phyloP scores from a whole-genome alignment of 352 stramenopile genomes.

The Phytopythium cucurbitacearum region DNA sequence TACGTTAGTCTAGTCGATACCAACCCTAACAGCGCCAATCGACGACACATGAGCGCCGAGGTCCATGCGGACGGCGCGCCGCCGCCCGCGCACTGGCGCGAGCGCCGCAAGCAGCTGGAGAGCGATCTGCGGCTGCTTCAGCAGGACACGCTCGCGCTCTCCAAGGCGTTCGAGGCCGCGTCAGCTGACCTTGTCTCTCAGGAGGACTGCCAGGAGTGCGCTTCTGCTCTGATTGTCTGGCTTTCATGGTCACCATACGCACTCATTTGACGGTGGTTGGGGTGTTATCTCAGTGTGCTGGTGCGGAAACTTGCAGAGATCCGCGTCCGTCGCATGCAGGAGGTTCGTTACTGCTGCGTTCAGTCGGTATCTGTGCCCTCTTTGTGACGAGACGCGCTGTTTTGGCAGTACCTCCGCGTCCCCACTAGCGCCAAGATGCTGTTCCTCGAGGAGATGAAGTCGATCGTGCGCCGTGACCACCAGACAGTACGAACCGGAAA shows the following conservation, averaged over 20 bases:
- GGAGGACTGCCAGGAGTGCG: slow-evolving; percentile 35
- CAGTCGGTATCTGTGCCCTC: too few species aligned
- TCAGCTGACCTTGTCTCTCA: slow-evolving; percentile 34
- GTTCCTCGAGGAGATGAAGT: slow-evolving; percentile 27
- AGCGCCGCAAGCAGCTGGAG: slow-evolving; percentile 19
- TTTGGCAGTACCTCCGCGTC: slow-evolving; percentile 25
- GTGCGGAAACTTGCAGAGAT: slow-evolving; percentile 42
- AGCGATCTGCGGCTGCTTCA: slow-evolving; percentile 26
- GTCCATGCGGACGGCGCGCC: slow-evolving; percentile 2
- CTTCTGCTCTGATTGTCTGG: neutral
- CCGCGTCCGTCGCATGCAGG: slow-evolving; percentile 36
- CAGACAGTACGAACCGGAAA: slow-evolving; percentile 14
- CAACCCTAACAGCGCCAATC: neutral
- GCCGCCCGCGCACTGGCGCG: neutral
- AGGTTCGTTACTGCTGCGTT: slow-evolving; percentile 9
- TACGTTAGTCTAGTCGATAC: neutral
- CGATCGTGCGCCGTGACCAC: slow-evolving; percentile 13
- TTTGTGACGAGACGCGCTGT: neutral
- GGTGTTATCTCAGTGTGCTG: slow-evolving; percentile 23
- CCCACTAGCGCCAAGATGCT: slow-evolving; percentile 28
- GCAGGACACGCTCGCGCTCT: slow-evolving; percentile 28
- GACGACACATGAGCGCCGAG: neutral
- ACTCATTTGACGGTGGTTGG: neutral
- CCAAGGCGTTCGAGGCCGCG: slow-evolving; percentile 21
- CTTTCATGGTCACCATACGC: neutral